Evolutionary conservation across 495 filamentous ascomycete species (phyloP).

Genomic region (Penicillium waksmanii): DNA sequence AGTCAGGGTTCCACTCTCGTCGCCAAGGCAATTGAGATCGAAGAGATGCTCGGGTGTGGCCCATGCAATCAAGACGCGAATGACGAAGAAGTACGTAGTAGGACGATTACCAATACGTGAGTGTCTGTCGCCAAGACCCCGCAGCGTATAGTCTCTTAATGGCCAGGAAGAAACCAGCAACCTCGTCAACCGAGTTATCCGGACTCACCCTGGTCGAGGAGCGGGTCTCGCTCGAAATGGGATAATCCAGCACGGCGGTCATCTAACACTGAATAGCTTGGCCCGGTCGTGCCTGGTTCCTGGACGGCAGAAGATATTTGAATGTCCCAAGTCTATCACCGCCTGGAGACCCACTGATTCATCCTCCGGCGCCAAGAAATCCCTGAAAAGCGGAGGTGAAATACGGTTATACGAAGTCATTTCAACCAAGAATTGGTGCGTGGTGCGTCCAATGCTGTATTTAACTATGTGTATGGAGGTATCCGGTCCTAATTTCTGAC

Average conservation of each 20-base stretch:
- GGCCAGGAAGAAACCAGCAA: constrained; percentile 3
- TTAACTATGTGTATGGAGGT: no score
- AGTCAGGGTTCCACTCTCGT: neutral
- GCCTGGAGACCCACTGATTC: neutral
- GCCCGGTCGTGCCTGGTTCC: neutral
- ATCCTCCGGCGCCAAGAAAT: neutral
- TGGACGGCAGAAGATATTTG: neutral
- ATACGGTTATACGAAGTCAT: neutral
- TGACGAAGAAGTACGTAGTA: neutral
- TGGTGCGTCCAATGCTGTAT: neutral
- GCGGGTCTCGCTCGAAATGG: neutral
- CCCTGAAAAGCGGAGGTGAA: neutral
- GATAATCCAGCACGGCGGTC: neutral
- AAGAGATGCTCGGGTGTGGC: no score
- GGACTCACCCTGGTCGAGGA: neutral
- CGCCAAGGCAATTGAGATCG: no score
- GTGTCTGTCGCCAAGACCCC: neutral
- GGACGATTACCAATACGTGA: constrained; percentile 1
- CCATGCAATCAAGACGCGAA: no score
- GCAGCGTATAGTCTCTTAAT: neutral
- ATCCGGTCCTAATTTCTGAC: no score
- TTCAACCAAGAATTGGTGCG: neutral
- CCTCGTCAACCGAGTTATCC: constrained; percentile 1
- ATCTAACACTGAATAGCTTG: neutral
- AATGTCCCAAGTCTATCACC: neutral